Conservation (phyloP, 2,329 filamentous ascomycete genomes). For the Penicillium sp. region DNA sequence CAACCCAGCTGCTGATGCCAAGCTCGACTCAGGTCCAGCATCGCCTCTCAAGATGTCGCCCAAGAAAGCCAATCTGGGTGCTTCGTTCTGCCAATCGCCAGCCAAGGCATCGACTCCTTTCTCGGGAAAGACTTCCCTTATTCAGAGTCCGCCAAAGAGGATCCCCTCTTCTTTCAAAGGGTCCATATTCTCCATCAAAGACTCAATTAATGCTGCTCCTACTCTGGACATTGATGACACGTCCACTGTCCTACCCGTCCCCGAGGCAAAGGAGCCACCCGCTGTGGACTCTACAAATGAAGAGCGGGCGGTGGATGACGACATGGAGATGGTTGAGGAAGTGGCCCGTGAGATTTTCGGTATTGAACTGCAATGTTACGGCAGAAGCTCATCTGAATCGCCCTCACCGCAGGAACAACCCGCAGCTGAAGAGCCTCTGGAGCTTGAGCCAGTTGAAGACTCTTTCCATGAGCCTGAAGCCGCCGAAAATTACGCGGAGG, state of each 20-base stretch:
- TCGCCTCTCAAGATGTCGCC: conserved; percentile 48
- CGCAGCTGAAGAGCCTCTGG: conserved; percentile 6
- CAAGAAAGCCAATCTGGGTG: conserved; percentile 41
- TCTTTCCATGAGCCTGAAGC: background rate
- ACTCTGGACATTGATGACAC: background rate
- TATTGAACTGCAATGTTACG: conserved; percentile 21
- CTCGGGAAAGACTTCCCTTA: conserved; percentile 36
- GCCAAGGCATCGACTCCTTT: conserved; percentile 37
- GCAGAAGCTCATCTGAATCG: conserved; percentile 8
- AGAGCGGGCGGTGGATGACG: conserved; percentile 12
- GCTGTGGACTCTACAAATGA: background rate
- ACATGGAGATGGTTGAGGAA: conserved; percentile 25
- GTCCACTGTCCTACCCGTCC: background rate
- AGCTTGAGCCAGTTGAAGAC: conserved; percentile 1
- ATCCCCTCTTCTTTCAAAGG: conserved; percentile 43
- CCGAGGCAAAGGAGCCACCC: background rate
- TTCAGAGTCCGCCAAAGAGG: conserved; percentile 49
- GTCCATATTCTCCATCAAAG: conserved; percentile 22
- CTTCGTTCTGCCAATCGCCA: conserved; percentile 39
- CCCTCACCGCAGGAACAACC: conserved; percentile 2
- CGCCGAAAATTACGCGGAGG: background rate
- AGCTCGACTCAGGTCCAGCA: conserved; percentile 32
- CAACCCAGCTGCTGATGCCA: conserved; percentile 23
- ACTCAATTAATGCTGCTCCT: conserved; percentile 2
- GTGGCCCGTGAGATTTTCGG: conserved; percentile 25